Conservation (phyloP, 73 alveolate species). For the Paramecium sonneborni region DNA sequence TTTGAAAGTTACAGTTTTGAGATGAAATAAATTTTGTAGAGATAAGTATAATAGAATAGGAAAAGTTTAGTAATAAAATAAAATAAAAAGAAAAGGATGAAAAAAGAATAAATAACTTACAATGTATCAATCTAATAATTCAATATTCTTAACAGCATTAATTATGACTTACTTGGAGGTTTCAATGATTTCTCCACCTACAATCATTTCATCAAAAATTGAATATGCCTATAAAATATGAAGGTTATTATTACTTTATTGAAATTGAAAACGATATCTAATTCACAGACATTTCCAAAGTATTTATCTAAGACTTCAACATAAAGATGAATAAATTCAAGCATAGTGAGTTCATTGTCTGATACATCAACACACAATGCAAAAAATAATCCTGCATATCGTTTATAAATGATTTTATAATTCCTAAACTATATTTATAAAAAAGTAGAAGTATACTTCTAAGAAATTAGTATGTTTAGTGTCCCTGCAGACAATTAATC, state of each 20-base stretch:
- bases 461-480: slow-evolving; percentile 93
- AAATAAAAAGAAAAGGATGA: too few species aligned
- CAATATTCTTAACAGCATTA: slow-evolving; percentile 57
- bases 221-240: slow-evolving; percentile 81
- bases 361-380: slow-evolving; percentile 96
- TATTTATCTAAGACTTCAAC: slow-evolving; percentile 96
- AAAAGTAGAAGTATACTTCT: slow-evolving; percentile 69
- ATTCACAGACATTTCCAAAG: slow-evolving; percentile 99
- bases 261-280: slow-evolving; percentile 97
- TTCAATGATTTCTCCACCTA: slow-evolving; percentile 94
- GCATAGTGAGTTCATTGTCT: slow-evolving; percentile 96
- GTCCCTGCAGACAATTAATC: slow-evolving; percentile 91
- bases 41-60: not conserved
- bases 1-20: too few species aligned
- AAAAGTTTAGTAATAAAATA: too few species aligned
- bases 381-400: slow-evolving; percentile 98
- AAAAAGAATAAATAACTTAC: slow-evolving; percentile 31
- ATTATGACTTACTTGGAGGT: slow-evolving; percentile 78
- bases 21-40: too few species aligned
- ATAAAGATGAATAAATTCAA: slow-evolving; percentile 95
- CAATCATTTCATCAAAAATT: slow-evolving; percentile 95
- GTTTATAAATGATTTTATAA: slow-evolving; percentile 91
- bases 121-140: slow-evolving; percentile 57
- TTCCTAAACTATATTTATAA: slow-evolving; percentile 72
- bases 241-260: slow-evolving; percentile 78